These are phyloP conservation scores for Diaporthe aspalathi DNA, from an alignment of 2,329 filamentous ascomycete species.

Conservation along the genomic window DNA sequence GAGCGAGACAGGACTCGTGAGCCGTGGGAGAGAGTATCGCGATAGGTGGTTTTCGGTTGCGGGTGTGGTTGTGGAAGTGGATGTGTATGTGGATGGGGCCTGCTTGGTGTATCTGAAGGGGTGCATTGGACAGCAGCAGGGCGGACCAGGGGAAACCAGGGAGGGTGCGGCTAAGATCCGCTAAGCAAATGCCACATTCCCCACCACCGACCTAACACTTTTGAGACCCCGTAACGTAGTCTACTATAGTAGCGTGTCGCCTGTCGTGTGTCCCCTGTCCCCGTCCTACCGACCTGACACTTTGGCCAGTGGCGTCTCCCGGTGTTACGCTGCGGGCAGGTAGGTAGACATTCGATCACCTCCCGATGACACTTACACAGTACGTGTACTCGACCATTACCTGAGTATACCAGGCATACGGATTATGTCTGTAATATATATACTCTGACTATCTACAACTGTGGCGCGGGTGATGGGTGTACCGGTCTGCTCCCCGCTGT, in stretches of 20 bases:
- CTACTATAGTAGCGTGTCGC: too few species aligned
- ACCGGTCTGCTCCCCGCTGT: too few species aligned
- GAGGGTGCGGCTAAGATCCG: conserved; percentile 21
- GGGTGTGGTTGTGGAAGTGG: too few species aligned
- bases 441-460: too few species aligned
- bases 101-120: not conserved
- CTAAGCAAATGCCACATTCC: conserved; percentile 29
- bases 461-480: too few species aligned
- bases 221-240: not conserved
- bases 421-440: too few species aligned
- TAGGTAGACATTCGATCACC: too few species aligned
- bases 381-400: too few species aligned
- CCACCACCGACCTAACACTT: conserved; percentile 14
- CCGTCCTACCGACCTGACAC: not conserved
- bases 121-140: too few species aligned
- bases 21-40: not conserved
- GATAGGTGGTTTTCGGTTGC: not conserved
- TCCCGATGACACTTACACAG: too few species aligned
- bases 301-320: not conserved
- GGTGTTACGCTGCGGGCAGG: not conserved
- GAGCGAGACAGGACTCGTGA: not conserved
- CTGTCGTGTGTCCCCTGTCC: not conserved
- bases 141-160: not conserved
- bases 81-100: not conserved
- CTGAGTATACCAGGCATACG: too few species aligned